Evolutionary conservation across 2,329 filamentous ascomycete species (phyloP).

Genomic region (Scytalidium sp.): DNA sequence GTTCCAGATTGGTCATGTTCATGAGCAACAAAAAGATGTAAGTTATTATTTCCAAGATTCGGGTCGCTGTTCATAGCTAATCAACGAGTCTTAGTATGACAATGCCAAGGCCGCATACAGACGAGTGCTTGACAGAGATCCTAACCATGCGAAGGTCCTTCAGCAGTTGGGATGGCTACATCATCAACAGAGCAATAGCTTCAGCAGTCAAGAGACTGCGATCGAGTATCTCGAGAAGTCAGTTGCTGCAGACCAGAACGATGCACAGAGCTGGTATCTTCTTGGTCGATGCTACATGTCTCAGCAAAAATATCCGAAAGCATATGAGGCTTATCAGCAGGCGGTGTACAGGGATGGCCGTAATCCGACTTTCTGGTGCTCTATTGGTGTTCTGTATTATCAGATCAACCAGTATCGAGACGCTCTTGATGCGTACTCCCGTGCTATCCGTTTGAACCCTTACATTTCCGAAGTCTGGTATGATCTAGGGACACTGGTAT

Average conservation of each 20-base stretch:
- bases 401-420: constrained; percentile 99
- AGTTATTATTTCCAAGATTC: constrained; percentile 35
- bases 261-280: constrained; percentile 98
- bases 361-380: constrained; percentile 99
- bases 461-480: constrained; percentile 99
- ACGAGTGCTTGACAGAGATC: constrained; percentile 89
- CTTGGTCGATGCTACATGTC: constrained; percentile 99
- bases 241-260: constrained; percentile 78
- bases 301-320: constrained; percentile 97
- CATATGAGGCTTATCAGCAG: constrained; percentile 97
- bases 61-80: not conserved
- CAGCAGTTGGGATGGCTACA: constrained; percentile 98
- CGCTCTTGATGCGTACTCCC: constrained; percentile 94
- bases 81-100: constrained; percentile 65
- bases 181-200: constrained; percentile 91
- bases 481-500: constrained; percentile 89
- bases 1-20: constrained; percentile 99
- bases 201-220: constrained; percentile 88
- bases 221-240: constrained; percentile 98
- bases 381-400: constrained; percentile 97
- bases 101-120: constrained; percentile 89
- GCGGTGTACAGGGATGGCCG: constrained; percentile 96
- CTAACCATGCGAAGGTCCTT: constrained; percentile 94
- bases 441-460: constrained; percentile 92
- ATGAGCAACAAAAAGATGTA: constrained; percentile 98